phyloP scores from a whole-genome alignment of 495 filamentous ascomycete genomes.

The Penicillium maclennaniae region DNA sequence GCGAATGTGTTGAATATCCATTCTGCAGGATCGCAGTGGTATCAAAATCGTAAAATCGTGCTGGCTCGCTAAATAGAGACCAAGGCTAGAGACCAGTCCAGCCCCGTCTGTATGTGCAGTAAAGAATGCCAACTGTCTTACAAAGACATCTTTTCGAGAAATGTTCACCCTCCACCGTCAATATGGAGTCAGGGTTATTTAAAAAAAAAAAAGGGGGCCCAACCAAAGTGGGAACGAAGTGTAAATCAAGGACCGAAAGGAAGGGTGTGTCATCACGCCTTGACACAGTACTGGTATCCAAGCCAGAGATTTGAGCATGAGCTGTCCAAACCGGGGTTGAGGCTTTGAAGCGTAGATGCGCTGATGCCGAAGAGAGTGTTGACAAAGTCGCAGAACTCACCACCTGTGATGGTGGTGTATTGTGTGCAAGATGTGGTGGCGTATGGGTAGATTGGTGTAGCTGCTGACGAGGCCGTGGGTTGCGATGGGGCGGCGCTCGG shows the following conservation, averaged over 20 bases:
- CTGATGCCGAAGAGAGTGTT: conserved; percentile 25
- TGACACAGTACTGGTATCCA: conserved; percentile 40
- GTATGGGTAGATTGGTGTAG: conserved; percentile 22
- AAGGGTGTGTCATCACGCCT: conserved; percentile 12
- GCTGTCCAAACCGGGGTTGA: conserved; percentile 39
- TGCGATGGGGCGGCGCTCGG: conserved; percentile 17
- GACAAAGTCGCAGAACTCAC: conserved; percentile 43
- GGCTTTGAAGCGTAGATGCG: conserved; percentile 26
- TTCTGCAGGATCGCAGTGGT: neutral
- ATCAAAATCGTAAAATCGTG: conserved; percentile 10
- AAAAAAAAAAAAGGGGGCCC: neutral
- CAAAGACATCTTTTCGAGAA: neutral
- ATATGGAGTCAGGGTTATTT: neutral
- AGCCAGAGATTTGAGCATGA: conserved; percentile 38
- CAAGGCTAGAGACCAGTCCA: conserved; percentile 3
- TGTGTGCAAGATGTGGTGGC: conserved; percentile 39
- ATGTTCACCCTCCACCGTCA: conserved; percentile 2
- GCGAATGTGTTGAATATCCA: neutral
- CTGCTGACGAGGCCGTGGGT: conserved; percentile 8
- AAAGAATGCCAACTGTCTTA: neutral
- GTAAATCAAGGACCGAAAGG: neutral
- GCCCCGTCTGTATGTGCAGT: neutral
- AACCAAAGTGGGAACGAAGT: neutral
- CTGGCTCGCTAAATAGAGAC: conserved; percentile 2
- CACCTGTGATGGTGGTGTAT: conserved; percentile 36